Evolutionary conservation across 805 yeast genomes (phyloP).

Genomic region (Kluyveromyces aestuarii): DNA sequence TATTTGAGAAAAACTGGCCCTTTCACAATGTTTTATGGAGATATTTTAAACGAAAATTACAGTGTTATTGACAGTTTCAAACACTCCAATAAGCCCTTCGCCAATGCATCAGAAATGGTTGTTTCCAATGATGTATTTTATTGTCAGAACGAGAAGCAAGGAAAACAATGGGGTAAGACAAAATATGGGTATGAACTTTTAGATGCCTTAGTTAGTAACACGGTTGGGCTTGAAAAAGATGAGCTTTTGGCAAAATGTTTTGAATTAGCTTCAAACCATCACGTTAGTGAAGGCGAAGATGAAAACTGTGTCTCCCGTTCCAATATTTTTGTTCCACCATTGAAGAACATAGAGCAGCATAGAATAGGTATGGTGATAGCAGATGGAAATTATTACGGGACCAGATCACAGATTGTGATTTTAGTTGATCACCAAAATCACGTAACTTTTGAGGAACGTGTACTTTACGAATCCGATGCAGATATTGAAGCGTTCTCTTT

Average conservation of each 20-base stretch:
- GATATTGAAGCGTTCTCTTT: conserved; percentile 13
- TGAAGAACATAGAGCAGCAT: conserved; percentile 28
- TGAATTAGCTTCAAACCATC: conserved; percentile 39
- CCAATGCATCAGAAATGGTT: conserved; percentile 15
- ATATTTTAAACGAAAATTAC: conserved; percentile 15
- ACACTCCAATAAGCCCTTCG: conserved; percentile 23
- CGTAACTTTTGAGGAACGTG: conserved; percentile 53
- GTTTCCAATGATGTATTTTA: conserved; percentile 27
- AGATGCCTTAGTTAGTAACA: conserved; percentile 22
- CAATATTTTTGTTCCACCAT: conserved; percentile 68
- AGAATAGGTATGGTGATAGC: conserved; percentile 21
- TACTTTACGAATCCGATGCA: conserved; percentile 43
- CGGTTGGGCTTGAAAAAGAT: conserved; percentile 25
- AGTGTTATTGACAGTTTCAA: conserved; percentile 22
- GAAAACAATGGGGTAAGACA: conserved; percentile 68
- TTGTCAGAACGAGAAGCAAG: conserved; percentile 24
- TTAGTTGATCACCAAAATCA: conserved; percentile 38
- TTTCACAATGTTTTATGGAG: conserved; percentile 33
- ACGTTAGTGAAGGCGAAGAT: conserved; percentile 20
- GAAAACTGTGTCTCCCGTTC: conserved; percentile 39
- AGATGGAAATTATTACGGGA: conserved; percentile 66
- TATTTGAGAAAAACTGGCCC: conserved; percentile 17
- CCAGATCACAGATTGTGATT: conserved; percentile 78
- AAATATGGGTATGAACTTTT: conserved; percentile 41
- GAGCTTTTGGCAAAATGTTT: conserved; percentile 44